Evolutionary conservation across 352 stramenopile species (phyloP).

Genomic region (Phytophthora meadii): DNA sequence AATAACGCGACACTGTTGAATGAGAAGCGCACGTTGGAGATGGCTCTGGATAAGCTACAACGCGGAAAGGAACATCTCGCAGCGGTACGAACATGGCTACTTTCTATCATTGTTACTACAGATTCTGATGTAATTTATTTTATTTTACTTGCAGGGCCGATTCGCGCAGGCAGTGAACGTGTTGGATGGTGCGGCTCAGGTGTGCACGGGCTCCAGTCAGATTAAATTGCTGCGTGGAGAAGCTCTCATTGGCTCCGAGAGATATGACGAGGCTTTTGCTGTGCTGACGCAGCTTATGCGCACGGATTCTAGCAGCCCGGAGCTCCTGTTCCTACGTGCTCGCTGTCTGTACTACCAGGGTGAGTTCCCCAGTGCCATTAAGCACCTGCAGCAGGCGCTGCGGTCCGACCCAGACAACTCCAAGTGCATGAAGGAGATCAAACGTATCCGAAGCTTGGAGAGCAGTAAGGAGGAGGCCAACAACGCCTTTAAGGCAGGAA

Average conservation of each 20-base stretch:
- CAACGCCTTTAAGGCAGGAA: slow-evolving; percentile 86
- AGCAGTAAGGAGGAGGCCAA: slow-evolving; percentile 92
- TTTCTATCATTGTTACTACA: neutral
- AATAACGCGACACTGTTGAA: slow-evolving; percentile 81
- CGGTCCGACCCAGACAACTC: slow-evolving; percentile 91
- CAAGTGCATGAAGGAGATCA: slow-evolving; percentile 89
- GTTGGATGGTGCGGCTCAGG: slow-evolving; percentile 74
- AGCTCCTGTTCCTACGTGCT: slow-evolving; percentile 89
- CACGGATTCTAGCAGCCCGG: slow-evolving; percentile 79
- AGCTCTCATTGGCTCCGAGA: slow-evolving; percentile 78
- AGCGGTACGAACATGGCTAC: slow-evolving; percentile 48
- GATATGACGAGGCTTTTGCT: slow-evolving; percentile 86
- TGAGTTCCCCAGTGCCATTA: slow-evolving; percentile 93
- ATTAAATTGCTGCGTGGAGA: slow-evolving; percentile 77
- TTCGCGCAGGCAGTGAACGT: slow-evolving; percentile 74
- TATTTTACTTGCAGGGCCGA: slow-evolving; percentile 46
- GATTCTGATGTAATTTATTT: neutral
- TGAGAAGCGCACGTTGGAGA: slow-evolving; percentile 82
- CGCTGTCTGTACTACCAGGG: slow-evolving; percentile 93
- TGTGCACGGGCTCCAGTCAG: slow-evolving; percentile 72
- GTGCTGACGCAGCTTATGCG: slow-evolving; percentile 86
- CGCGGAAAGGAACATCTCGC: slow-evolving; percentile 76
- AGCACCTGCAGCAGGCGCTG: slow-evolving; percentile 93
- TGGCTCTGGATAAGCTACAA: slow-evolving; percentile 81
- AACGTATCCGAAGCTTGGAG: slow-evolving; percentile 85